These are phyloP conservation scores for Fusarium pininemorale DNA, from an alignment of 2,329 filamentous ascomycete species.

Conservation along the genomic window DNA sequence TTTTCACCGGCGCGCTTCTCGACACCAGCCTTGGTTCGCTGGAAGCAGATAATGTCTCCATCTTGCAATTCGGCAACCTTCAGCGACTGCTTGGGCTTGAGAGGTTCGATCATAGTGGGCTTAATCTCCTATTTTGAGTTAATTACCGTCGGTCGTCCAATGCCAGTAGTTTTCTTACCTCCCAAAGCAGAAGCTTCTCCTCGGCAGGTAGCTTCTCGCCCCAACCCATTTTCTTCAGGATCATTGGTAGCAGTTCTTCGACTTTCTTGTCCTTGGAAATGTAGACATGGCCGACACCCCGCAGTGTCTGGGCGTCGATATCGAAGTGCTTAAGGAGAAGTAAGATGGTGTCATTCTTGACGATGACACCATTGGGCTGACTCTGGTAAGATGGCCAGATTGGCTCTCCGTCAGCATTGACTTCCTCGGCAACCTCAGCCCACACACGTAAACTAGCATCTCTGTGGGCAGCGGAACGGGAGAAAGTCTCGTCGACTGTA, in stretches of 20 bases:
- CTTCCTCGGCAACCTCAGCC: conserved; percentile 79
- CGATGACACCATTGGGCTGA: conserved; percentile 64
- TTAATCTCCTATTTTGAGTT: conserved; percentile 78
- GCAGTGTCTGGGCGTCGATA: conserved; percentile 75
- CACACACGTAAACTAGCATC: conserved; percentile 83
- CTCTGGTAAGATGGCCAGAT: conserved; percentile 74
- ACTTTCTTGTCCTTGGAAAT: conserved; percentile 89
- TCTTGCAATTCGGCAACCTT: conserved; percentile 95
- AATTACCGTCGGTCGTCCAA: background rate
- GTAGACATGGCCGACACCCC: conserved; percentile 84
- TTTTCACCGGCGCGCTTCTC: conserved; percentile 43
- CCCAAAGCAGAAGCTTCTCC: conserved; percentile 76
- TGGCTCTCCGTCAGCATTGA: conserved; percentile 72
- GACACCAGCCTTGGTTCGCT: conserved; percentile 63
- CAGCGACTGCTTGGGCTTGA: conserved; percentile 91
- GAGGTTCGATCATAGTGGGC: conserved; percentile 92
- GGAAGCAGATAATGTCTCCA: conserved; percentile 96
- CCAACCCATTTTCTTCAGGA: conserved; percentile 88
- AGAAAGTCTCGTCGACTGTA: conserved; percentile 76
- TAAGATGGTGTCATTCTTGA: conserved; percentile 74
- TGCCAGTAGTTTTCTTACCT: conserved; percentile 57
- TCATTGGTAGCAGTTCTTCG: conserved; percentile 80
- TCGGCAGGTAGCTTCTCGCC: conserved; percentile 73
- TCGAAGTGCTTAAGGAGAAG: conserved; percentile 96
- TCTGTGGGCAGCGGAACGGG: conserved; percentile 64